Conservation (phyloP, 129 eudicot species). For the Tagetes erecta region DNA sequence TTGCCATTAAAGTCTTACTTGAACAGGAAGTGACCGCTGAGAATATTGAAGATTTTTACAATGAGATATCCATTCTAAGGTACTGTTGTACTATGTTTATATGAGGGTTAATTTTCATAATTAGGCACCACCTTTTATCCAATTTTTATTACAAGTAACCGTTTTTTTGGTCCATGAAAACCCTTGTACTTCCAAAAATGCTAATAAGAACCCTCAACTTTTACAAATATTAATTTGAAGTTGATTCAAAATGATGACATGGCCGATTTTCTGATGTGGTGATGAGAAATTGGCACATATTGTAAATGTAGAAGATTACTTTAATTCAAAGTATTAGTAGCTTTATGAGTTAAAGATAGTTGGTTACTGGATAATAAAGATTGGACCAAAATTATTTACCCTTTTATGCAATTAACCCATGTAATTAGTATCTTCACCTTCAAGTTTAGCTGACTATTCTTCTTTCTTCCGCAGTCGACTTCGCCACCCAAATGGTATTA, state of each 20-base stretch:
- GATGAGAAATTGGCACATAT: neutral
- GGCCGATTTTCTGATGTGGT: neutral
- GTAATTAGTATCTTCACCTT: neutral
- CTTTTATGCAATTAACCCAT: neutral
- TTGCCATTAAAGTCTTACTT: conserved; percentile 84
- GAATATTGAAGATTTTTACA: conserved; percentile 86
- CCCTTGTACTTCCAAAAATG: neutral
- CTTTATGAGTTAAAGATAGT: neutral
- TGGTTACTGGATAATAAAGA: neutral
- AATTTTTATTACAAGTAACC: neutral
- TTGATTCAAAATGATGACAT: neutral
- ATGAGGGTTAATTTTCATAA: neutral
- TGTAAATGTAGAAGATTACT: neutral
- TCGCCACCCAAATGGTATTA: conserved; percentile 95
- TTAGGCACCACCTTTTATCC: neutral
- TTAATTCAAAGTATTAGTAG: neutral
- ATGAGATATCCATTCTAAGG: conserved; percentile 89
- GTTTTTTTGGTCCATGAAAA: neutral
- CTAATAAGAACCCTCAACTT: neutral
- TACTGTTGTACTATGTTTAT: conserved; percentile 19
- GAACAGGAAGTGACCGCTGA: conserved; percentile 76
- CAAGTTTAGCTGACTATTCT: conserved; percentile 3
- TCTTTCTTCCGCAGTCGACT: conserved; percentile 58
- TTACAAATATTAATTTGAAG: neutral
- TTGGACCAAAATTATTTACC: neutral